Evolutionary conservation across 2,329 filamentous ascomycete genomes (phyloP).

Genomic region (Orbilia ellipsospora): DNA sequence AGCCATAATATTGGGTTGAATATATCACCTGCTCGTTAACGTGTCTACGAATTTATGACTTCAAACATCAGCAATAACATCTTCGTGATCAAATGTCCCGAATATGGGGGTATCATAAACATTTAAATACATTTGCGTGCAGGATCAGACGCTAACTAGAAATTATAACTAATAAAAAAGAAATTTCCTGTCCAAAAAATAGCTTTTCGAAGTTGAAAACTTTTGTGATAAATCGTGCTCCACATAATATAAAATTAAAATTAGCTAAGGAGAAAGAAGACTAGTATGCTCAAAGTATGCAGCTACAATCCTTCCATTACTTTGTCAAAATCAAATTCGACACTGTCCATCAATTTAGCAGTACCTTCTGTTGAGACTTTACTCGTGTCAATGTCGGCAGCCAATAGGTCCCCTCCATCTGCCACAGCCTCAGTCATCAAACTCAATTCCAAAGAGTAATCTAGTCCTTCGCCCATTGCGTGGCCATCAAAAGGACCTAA

Average conservation of each 20-base stretch:
- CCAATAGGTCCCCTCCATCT: slow-evolving; percentile 35
- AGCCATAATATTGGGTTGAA: too few species aligned
- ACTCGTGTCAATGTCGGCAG: slow-evolving; percentile 28
- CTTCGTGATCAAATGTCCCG: slow-evolving; percentile 6
- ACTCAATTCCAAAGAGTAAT: slow-evolving; percentile 40
- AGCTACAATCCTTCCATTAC: slow-evolving; percentile 57
- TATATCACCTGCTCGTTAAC: too few species aligned
- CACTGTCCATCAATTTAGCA: slow-evolving; percentile 57
- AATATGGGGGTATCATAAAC: slow-evolving; percentile 51
- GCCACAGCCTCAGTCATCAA: slow-evolving; percentile 44
- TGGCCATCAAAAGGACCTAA: slow-evolving; percentile 57
- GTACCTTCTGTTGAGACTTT: slow-evolving; percentile 55
- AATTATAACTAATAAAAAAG: slow-evolving; percentile 2
- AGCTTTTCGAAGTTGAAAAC: not conserved
- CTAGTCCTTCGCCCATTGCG: slow-evolving; percentile 43
- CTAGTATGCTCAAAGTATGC: slow-evolving; percentile 23
- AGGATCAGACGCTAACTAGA: slow-evolving; percentile 14
- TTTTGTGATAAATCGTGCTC: not conserved
- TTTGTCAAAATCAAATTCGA: slow-evolving; percentile 59
- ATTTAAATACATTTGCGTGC: slow-evolving; percentile 7
- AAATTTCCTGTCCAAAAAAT: not conserved
- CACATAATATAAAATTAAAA: not conserved
- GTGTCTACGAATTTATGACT: too few species aligned
- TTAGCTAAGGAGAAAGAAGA: too few species aligned
- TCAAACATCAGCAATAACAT: too few species aligned